Base-by-base conservation (phyloP, 176 grass and related monocot species). In the Alloteropsis semialata region DNA sequence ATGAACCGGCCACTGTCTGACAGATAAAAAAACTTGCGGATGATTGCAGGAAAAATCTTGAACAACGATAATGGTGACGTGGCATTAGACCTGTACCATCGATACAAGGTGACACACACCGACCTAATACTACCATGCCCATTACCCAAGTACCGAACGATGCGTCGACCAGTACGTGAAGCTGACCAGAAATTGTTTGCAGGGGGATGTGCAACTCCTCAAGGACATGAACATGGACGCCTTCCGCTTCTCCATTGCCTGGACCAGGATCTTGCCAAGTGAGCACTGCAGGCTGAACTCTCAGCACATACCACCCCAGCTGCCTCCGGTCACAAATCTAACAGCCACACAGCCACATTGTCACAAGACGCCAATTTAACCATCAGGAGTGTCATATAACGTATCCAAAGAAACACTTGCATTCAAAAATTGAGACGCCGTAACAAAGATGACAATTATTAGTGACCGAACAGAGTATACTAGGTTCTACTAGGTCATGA, bases 241-340 rank as follows among this genome's bases (percentile, higher is more conserved):
- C 24, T 91, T 87, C 77, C 84, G 92, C 10, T 89, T 92, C 72
- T 94, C 92, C 64, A 89, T 92, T 45, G 84, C 92, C 51, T 94
- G 92, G 92, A 64, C 74, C 17, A 89, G 92, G 57, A 94, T 94
- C 60, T 30, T 94, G 51, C 92, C 92, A 65, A 89, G 66, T 94
- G 74, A 82, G 62, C 77, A 11, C 10, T 42, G 37, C n/a, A n/a
- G n/a, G n/a, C 4, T 60, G 0, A 46, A 46, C 0, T 15, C 5
- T n/a, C 38, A 27, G 38, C 10, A 14, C 56, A 58, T 10, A 5
- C 19, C 34, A 36, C 5, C 34, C 34, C 34, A n/a, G n/a, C 34
- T 36, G 34, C 34, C 34, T 36, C 34, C 34, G 34, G 34, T 36
- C 34, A 36, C 34, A 5, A 36, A 36, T 48, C 5, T 48, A 15